Conservation (phyloP, 176 grass and related monocot species). For the Musa schizocarpa region DNA sequence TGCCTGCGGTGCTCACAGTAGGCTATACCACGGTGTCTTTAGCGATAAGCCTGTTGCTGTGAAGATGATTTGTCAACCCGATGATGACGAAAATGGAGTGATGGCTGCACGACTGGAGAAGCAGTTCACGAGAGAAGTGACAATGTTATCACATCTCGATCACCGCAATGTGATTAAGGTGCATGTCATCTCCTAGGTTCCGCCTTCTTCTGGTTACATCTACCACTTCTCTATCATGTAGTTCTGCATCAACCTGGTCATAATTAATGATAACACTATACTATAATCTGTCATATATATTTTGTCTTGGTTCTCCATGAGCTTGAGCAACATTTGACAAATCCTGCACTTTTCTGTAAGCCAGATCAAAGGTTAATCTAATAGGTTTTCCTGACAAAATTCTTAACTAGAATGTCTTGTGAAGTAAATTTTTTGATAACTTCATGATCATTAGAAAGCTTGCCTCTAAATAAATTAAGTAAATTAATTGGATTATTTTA, state of each 20-base stretch:
- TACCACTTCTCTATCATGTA: background rate
- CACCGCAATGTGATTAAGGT: slow-evolving; percentile 94
- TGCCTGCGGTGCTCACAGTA: slow-evolving; percentile 60
- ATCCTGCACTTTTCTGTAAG: no score
- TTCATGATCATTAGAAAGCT: no score
- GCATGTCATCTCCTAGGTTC: background rate
- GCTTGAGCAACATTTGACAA: no score
- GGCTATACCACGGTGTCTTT: slow-evolving; percentile 67
- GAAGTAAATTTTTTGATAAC: no score
- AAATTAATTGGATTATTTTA: no score
- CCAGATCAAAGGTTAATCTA: no score
- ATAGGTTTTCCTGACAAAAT: no score
- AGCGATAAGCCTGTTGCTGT: slow-evolving; percentile 55
- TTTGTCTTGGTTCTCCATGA: no score
- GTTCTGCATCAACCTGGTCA: background rate
- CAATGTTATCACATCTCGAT: slow-evolving; percentile 47
- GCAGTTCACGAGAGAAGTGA: slow-evolving; percentile 74
- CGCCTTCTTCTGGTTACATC: background rate
- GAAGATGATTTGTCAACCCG: slow-evolving; percentile 59
- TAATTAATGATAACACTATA: background rate
- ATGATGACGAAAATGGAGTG: slow-evolving; percentile 45
- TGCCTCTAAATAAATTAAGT: no score
- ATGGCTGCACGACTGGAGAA: slow-evolving; percentile 63
- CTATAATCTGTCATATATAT: no score
- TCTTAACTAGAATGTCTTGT: no score